Percentiles rank a stretch among this genome's conserved stretches.
phyloP scores from a whole-genome alignment of 1,284 basidiomycete species.

The Microbotryum silenes-acaulis region DNA sequence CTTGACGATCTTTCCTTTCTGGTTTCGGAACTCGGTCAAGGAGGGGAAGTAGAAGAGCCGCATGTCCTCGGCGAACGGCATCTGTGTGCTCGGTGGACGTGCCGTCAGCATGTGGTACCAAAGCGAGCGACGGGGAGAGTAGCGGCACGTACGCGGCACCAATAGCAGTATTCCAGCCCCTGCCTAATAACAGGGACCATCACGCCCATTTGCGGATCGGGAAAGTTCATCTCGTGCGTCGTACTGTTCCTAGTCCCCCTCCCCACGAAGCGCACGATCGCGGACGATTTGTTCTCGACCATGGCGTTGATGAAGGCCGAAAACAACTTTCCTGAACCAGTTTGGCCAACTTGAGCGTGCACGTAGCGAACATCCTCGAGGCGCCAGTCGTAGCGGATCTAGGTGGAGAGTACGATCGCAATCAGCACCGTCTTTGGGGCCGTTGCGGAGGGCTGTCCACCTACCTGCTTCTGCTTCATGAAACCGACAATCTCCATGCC shows the following conservation, averaged over 20 bases:
- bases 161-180: slow-evolving; percentile 63
- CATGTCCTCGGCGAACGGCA: slow-evolving; percentile 92
- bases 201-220: slow-evolving; percentile 78
- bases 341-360: slow-evolving; percentile 62
- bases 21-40: slow-evolving; percentile 64
- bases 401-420: not conserved
- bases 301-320: slow-evolving; percentile 81
- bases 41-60: slow-evolving; percentile 79
- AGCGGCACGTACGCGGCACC: slow-evolving; percentile 58
- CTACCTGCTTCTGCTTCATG: slow-evolving; percentile 58
- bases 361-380: slow-evolving; percentile 85
- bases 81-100: slow-evolving; percentile 45
- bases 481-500: slow-evolving; percentile 86
- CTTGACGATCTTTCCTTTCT: slow-evolving; percentile 62
- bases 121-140: not conserved
- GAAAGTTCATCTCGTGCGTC: slow-evolving; percentile 16
- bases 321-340: slow-evolving; percentile 70
- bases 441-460: slow-evolving; percentile 32
- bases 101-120: not conserved
- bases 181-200: slow-evolving; percentile 45
- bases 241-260: slow-evolving; percentile 33
- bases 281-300: slow-evolving; percentile 56
- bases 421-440: not conserved
- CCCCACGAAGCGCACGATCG: slow-evolving; percentile 71
- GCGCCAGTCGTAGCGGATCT: slow-evolving; percentile 71